A percentile compares a stretch with the other conserved stretches of the same genome.
These are phyloP conservation scores for Euphrasia confusa DNA, from an alignment of 257 asterid genomes.

Conservation along the genomic window DNA sequence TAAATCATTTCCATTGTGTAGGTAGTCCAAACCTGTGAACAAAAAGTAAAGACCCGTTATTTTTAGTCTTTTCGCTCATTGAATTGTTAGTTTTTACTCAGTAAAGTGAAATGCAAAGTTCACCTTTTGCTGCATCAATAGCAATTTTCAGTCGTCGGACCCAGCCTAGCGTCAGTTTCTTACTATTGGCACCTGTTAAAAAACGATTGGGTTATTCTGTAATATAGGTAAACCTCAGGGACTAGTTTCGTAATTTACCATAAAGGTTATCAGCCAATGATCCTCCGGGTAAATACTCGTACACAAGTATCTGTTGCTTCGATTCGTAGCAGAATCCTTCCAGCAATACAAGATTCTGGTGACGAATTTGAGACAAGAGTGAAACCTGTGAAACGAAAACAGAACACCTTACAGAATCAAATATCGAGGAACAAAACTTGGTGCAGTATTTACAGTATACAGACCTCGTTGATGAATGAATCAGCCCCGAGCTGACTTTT, in stretches of 20 bases:
- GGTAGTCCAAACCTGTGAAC: conserved; percentile 71
- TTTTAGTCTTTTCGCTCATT: background rate
- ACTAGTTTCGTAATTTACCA: conserved; percentile 30
- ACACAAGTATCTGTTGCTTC: conserved; percentile 87
- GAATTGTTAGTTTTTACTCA: background rate
- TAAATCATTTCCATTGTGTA: conserved; percentile 79
- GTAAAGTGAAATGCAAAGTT: background rate
- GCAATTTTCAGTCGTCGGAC: conserved; percentile 85
- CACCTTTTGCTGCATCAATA: conserved; percentile 93
- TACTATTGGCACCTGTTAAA: conserved; percentile 61
- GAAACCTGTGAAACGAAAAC: conserved; percentile 45
- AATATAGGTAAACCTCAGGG: background rate
- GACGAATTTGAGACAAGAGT: conserved; percentile 71
- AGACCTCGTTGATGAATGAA: conserved; percentile 88
- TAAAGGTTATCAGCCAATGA: conserved; percentile 82
- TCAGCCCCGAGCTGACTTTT: conserved; percentile 82
- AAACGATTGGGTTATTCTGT: background rate
- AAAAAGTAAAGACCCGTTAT: background rate
- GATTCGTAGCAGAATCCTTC: conserved; percentile 91
- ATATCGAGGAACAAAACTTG: background rate
- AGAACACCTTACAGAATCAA: background rate
- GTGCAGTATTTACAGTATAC: background rate
- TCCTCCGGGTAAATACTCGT: conserved; percentile 79
- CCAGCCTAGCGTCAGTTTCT: conserved; percentile 75
- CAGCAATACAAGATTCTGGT: conserved; percentile 68